Percentiles rank a stretch among this genome's conserved stretches.
Conservation (phyloP, 805 yeast genomes). For the Starmerella powellii region DNA sequence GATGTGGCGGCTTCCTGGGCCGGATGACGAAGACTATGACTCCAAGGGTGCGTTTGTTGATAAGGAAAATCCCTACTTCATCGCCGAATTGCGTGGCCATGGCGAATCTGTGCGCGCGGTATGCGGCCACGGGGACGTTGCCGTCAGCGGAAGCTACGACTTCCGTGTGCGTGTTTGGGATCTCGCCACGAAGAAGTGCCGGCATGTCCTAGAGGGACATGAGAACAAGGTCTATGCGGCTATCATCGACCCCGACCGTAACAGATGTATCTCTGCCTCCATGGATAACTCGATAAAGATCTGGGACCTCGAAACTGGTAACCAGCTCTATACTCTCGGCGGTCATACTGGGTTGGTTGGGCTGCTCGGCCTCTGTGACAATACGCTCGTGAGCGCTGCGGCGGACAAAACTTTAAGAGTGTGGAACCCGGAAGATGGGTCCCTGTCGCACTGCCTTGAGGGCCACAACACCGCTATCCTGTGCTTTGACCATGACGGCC, state of each 20-base stretch:
- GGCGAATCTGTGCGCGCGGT: slow-evolving; percentile 75
- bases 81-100: slow-evolving; percentile 63
- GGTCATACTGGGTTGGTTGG: slow-evolving; percentile 92
- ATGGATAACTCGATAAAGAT: slow-evolving; percentile 79
- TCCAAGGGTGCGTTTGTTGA: slow-evolving; percentile 10
- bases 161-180: slow-evolving; percentile 89
- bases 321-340: slow-evolving; percentile 52
- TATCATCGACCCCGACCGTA: slow-evolving; percentile 60
- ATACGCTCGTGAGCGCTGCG: slow-evolving; percentile 80
- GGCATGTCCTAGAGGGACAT: slow-evolving; percentile 68
- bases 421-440: slow-evolving; percentile 76
- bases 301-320: slow-evolving; percentile 79
- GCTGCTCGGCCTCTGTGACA: slow-evolving; percentile 60
- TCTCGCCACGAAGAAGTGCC: slow-evolving; percentile 58
- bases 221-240: slow-evolving; percentile 82
- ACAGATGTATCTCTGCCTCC: slow-evolving; percentile 79
- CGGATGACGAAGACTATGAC: slow-evolving; percentile 28
- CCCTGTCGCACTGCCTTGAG: slow-evolving; percentile 51
- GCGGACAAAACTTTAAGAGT: slow-evolving; percentile 86
- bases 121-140: slow-evolving; percentile 69
- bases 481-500: slow-evolving; percentile 81
- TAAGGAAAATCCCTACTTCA: slow-evolving; percentile 42
- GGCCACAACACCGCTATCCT: slow-evolving; percentile 85
- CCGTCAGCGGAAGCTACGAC: slow-evolving; percentile 86
- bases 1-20: slow-evolving; percentile 65